Evolutionary conservation across 2,329 filamentous ascomycete species (phyloP), one percentile per base, ranked within the genome.

Genomic region (Exophiala sp.): DNA sequence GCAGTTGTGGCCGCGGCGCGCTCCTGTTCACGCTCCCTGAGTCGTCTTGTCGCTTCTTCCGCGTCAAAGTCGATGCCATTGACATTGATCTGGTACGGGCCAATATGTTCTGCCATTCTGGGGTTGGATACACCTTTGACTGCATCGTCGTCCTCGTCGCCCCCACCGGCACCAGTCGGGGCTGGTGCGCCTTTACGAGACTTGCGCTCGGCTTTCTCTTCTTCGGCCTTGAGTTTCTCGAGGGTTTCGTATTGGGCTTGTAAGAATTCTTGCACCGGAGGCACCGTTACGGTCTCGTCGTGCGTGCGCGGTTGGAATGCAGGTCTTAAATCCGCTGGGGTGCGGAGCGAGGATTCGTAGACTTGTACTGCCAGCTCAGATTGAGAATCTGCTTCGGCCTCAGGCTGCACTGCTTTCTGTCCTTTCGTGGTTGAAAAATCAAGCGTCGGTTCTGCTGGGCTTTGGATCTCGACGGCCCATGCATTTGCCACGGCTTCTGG

Each of bases 41-140:
- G 32, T 10, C 62, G 43, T 34, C 59, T 54, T n/a, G 59, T 64
- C 20, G 59, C 62, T 36, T 96, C 91, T 66, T 96, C 91, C 7
- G 91, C 91, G 71, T 96, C 91, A 29, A 96, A 89, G 68, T 96
- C 91, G 59, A 99, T 96, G 49, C 94, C 94, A 39, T 94, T 94
- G 81, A 99, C 94, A 69, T 99, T 99, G 75, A 97, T 96, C 67
- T 96, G 91, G 60, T 96, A 91, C 0, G 91, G 91, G 0, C 91
- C 91, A 65, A 96, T 95, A 65, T 95, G 91, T 65, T 92, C 88
- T 63, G 85, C 86, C 50, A 81, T 77, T 24, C 71, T 62, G 39
- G 64, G 64, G 29, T 66, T 66, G 34, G 62, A 60, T 62, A 40
- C 72, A 59, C 65, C 70, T 47, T 68, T 69, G 71, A 69, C 11